phyloP scores from a whole-genome alignment of 2,329 filamentous ascomycete genomes.

The Calycina herbarum region DNA sequence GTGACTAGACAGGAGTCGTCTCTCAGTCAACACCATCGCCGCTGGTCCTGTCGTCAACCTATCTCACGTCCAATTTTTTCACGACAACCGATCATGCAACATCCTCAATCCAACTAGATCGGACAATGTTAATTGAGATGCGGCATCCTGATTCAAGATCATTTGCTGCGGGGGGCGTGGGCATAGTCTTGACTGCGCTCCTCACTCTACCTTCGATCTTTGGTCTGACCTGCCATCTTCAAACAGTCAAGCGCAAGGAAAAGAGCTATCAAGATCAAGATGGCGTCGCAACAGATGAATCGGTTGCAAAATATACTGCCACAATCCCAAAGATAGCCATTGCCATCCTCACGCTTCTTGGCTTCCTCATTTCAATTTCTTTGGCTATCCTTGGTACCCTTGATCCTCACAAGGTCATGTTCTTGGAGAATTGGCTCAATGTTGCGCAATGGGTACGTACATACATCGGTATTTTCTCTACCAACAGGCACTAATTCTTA shows the following conservation, averaged over 20 bases:
- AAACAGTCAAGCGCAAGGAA: slow-evolving; percentile 34
- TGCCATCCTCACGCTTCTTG: slow-evolving; percentile 53
- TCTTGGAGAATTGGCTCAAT: slow-evolving; percentile 60
- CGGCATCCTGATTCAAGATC: slow-evolving; percentile 53
- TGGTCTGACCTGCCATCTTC: slow-evolving; percentile 39
- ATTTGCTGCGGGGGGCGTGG: slow-evolving; percentile 28
- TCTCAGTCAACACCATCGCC: background rate
- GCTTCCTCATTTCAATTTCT: slow-evolving; percentile 56
- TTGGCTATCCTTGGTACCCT: slow-evolving; percentile 55
- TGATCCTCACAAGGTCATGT: slow-evolving; percentile 41
- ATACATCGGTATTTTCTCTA: background rate
- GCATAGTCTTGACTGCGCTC: slow-evolving; percentile 40
- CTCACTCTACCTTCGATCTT: slow-evolving; percentile 42
- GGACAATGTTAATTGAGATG: slow-evolving; percentile 48
- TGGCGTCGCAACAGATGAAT: slow-evolving; percentile 65
- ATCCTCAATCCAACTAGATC: background rate
- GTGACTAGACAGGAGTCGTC: background rate
- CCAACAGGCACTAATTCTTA: slow-evolving; percentile 21
- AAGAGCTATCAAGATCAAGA: slow-evolving; percentile 67
- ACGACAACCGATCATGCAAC: background rate
- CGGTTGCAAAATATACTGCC: slow-evolving; percentile 61
- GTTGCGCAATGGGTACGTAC: slow-evolving; percentile 62
- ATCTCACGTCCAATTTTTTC: background rate
- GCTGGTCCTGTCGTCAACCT: background rate
- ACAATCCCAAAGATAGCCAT: slow-evolving; percentile 56